These are phyloP conservation scores for Triticum urartu DNA, from an alignment of 176 grass and related monocot species.

Conservation along the genomic window DNA sequence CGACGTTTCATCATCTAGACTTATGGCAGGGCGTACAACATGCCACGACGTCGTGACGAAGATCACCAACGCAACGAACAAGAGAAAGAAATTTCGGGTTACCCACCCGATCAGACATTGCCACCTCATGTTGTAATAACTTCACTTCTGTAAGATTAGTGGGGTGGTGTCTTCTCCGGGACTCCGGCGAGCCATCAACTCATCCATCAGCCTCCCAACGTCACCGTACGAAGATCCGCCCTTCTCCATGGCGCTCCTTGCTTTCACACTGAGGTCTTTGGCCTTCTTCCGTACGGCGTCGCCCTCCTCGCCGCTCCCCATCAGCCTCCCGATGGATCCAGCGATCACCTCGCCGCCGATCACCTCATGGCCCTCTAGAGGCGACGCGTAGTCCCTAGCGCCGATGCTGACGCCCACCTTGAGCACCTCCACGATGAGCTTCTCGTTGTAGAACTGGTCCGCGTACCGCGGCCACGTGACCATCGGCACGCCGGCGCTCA, in stretches of 20 bases:
- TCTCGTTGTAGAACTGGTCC: slow-evolving; percentile 6
- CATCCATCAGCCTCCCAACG: not conserved
- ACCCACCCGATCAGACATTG: too few relatives aligned
- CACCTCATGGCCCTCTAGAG: not conserved
- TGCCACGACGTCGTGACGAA: too few relatives aligned
- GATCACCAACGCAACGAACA: too few relatives aligned
- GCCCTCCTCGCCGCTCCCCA: not conserved
- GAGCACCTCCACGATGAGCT: not conserved
- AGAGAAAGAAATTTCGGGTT: too few relatives aligned
- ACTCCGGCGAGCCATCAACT: not conserved
- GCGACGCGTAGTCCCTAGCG: not conserved
- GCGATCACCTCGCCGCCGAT: not conserved
- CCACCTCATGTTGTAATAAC: too few relatives aligned
- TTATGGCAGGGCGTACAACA: too few relatives aligned
- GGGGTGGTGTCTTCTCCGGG: not conserved
- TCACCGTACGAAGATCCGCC: not conserved
- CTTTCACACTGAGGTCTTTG: not conserved
- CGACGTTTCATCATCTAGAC: not conserved
- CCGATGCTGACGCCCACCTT: not conserved
- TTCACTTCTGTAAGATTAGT: too few relatives aligned
- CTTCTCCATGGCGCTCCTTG: not conserved
- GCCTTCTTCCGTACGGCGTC: not conserved
- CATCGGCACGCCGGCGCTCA: not conserved
- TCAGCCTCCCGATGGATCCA: not conserved
- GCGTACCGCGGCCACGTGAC: not conserved